Percentiles rank a stretch among this genome's conserved stretches.
These are phyloP conservation scores for Castanea mollissima DNA, from an alignment of 306 rosid species.

Conservation along the genomic window DNA sequence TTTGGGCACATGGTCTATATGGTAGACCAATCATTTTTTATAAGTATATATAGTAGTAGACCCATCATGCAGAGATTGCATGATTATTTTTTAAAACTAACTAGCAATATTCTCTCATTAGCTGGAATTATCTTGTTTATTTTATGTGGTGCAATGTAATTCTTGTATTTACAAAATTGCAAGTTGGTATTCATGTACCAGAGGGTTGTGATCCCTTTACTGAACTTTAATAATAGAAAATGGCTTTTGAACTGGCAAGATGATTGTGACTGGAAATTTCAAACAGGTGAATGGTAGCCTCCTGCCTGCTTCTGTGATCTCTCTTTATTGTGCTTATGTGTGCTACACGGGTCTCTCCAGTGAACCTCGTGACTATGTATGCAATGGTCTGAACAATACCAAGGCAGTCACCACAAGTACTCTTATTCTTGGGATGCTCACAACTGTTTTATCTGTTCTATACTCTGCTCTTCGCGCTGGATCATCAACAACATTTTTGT, in stretches of 20 bases:
- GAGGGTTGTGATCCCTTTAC: background rate
- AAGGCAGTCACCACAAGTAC: slow-evolving; percentile 63
- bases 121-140: background rate
- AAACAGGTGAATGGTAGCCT: slow-evolving; percentile 94
- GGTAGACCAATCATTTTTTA: background rate
- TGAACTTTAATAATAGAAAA: background rate
- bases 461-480: slow-evolving; percentile 98
- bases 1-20: background rate
- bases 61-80: background rate
- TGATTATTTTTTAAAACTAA: background rate
- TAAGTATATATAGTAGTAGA: background rate
- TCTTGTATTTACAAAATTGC: background rate
- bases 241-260: background rate
- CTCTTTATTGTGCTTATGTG: slow-evolving; percentile 81
- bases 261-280: slow-evolving; percentile 20
- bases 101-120: background rate
- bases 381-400: slow-evolving; percentile 86
- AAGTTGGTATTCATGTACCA: background rate
- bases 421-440: slow-evolving; percentile 84
- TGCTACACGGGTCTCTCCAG: slow-evolving; percentile 93
- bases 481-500: slow-evolving; percentile 81
- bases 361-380: slow-evolving; percentile 75
- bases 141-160: background rate
- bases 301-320: slow-evolving; percentile 92
- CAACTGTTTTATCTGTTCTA: slow-evolving; percentile 82